Evolutionary conservation across 495 filamentous ascomycete genomes (phyloP).

Genomic region (Lophium mytilinum): DNA sequence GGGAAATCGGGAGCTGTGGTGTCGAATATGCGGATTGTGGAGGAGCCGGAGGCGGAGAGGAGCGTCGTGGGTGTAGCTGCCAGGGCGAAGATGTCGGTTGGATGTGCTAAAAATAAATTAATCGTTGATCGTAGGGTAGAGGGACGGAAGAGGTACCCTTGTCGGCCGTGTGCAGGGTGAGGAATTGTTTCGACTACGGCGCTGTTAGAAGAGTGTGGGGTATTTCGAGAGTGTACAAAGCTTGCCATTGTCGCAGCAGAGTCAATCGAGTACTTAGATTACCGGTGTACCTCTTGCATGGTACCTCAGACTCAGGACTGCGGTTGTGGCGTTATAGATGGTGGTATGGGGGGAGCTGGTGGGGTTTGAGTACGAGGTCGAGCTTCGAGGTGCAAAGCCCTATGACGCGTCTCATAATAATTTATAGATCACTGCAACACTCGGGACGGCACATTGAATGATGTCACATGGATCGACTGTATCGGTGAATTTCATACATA

Average conservation of each 20-base stretch:
- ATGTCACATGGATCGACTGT: no score
- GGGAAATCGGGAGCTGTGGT: conserved; percentile 62
- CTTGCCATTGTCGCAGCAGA: conserved; percentile 8
- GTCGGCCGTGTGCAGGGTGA: conserved; percentile 82
- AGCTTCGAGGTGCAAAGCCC: no score
- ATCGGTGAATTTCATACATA: no score
- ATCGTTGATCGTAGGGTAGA: neutral
- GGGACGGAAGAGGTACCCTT: conserved; percentile 49
- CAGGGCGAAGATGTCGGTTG: conserved; percentile 81
- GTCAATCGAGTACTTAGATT: neutral
- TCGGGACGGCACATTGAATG: no score
- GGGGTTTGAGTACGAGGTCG: neutral
- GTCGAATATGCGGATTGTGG: conserved; percentile 67
- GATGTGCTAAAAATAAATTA: conserved; percentile 54
- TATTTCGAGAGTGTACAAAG: neutral
- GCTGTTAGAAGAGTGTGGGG: neutral
- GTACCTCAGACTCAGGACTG: neutral
- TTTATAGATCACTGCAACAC: no score
- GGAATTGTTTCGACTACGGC: conserved; percentile 89
- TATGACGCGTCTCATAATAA: no score
- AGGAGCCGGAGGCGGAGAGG: conserved; percentile 75
- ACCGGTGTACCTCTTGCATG: neutral
- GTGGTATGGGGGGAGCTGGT: neutral
- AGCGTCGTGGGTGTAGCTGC: conserved; percentile 70
- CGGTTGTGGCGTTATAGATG: neutral